Evolutionary conservation across 805 yeast species (phyloP).

Genomic region (Teunomyces atbi): DNA sequence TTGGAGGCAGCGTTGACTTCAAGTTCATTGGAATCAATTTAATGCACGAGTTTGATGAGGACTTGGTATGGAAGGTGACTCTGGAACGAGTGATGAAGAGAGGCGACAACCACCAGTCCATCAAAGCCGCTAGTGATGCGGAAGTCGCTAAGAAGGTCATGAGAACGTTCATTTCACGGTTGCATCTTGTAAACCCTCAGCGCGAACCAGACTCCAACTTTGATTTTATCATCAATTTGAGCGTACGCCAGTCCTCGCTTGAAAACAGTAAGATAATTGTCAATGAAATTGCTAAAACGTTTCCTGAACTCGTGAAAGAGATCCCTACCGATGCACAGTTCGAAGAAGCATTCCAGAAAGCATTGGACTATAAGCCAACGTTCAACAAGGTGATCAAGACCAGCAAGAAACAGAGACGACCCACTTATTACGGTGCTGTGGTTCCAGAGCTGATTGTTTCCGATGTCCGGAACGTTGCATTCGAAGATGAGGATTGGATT

Average conservation of each 20-base stretch:
- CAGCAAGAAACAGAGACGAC: slow-evolving; percentile 14
- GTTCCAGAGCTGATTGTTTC: neutral
- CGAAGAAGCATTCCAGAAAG: slow-evolving; percentile 47
- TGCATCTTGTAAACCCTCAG: slow-evolving; percentile 52
- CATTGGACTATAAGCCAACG: slow-evolving; percentile 55
- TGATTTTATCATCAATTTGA: slow-evolving; percentile 62
- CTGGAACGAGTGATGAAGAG: slow-evolving; percentile 57
- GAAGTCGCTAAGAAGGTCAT: slow-evolving; percentile 58
- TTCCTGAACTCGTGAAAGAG: slow-evolving; percentile 39
- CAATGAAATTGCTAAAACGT: slow-evolving; percentile 31
- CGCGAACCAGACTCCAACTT: slow-evolving; percentile 63
- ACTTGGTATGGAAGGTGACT: slow-evolving; percentile 51
- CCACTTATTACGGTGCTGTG: slow-evolving; percentile 40
- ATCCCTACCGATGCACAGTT: slow-evolving; percentile 34
- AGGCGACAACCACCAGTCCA: slow-evolving; percentile 88
- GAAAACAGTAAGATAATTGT: slow-evolving; percentile 11
- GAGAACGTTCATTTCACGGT: slow-evolving; percentile 69
- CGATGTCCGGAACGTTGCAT: neutral
- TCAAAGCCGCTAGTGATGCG: slow-evolving; percentile 53
- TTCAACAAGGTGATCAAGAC: slow-evolving; percentile 34
- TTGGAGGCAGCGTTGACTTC: slow-evolving; percentile 38
- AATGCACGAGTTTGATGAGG: slow-evolving; percentile 32
- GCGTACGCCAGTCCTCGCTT: slow-evolving; percentile 31
- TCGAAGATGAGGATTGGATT: slow-evolving; percentile 15
- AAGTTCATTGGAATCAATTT: slow-evolving; percentile 71